Base-by-base conservation (phyloP, 2,329 filamentous ascomycete genomes). In the Aureobasidium uvarum region DNA sequence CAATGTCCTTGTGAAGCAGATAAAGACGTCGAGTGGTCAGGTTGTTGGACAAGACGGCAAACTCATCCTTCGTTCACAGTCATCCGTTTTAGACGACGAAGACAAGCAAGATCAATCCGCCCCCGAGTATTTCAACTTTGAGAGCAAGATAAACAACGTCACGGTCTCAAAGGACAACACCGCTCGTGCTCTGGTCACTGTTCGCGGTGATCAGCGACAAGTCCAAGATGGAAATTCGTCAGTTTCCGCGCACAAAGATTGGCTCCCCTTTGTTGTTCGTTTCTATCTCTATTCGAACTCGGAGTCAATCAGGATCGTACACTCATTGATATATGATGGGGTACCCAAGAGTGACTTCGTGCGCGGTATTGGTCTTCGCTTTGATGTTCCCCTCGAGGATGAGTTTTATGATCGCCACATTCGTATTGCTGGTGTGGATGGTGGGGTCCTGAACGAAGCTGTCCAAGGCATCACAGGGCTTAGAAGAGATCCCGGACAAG, bases 81-180 rank as follows among this genome's bases (percentile, higher is more conserved):
- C 48, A 10, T 51, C 48, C n/a, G 48, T 51, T 18, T 51, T 51
- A 3, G 28, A 51, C 6, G 48, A 51, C 48, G 48, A 51, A 33
- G 48, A 51, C 23, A 51, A n/a, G n/a, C 48, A 51, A 33, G 48
- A 28, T 11, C 48, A 51, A 51, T 28, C 28, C 31, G 28, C 16
- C 16, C 2, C 23, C 16, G 8, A 51, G 4, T 51, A 51, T 4
- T 51, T 33, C 48, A 51, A 51, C 25, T 51, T 51, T 5, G 48
- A 51, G 16, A 51, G 48, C 48, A 51, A 51, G 48, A 51, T 51
- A 18, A 28, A 51, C 25, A 51, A 51, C 31, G 48, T 51, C 14
- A 51, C 25, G 2, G 48, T 33, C 6, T 51, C 48, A 16, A 33
- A 51, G 28, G 23, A 33, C 28, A 51, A 51, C 16, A 51, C 5